These are phyloP conservation scores for Plasmopara viticola DNA, from an alignment of 352 stramenopile genomes.

Conservation along the genomic window DNA sequence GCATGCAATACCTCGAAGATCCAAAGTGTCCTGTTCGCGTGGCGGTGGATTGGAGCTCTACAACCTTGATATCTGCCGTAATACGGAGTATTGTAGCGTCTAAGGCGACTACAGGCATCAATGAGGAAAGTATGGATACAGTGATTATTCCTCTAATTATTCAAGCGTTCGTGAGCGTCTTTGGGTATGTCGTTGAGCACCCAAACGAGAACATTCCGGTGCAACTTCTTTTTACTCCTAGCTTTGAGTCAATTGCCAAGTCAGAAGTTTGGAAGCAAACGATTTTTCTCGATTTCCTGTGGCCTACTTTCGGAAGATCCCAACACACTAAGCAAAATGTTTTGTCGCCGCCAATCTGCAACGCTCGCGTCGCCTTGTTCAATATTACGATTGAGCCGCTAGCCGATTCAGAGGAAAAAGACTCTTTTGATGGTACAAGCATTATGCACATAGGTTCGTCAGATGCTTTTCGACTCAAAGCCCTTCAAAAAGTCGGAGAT, in stretches of 20 bases:
- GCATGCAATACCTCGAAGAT: slow-evolving; percentile 37
- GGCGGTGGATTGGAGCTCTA: slow-evolving; percentile 41
- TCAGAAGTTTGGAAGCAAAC: slow-evolving; percentile 40
- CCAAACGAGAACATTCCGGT: slow-evolving; percentile 40
- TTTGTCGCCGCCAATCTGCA: slow-evolving; percentile 14
- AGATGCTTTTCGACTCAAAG: slow-evolving; percentile 21
- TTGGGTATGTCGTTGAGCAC: slow-evolving; percentile 29
- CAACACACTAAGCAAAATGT: slow-evolving; percentile 4
- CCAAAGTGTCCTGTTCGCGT: slow-evolving; percentile 35
- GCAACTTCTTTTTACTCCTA: slow-evolving; percentile 32
- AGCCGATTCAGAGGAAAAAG: slow-evolving; percentile 10
- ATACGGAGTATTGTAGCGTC: slow-evolving; percentile 38
- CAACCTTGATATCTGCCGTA: slow-evolving; percentile 27
- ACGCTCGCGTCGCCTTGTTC: slow-evolving; percentile 42
- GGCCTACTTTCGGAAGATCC: slow-evolving; percentile 15
- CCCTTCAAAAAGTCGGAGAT: slow-evolving; percentile 30
- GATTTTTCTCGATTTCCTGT: slow-evolving; percentile 36
- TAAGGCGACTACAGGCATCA: slow-evolving; percentile 22
- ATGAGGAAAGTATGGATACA: slow-evolving; percentile 5
- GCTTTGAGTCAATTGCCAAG: slow-evolving; percentile 14
- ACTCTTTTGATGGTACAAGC: slow-evolving; percentile 5
- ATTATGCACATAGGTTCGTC: slow-evolving; percentile 13
- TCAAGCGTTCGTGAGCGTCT: slow-evolving; percentile 38
- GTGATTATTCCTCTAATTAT: slow-evolving; percentile 36
- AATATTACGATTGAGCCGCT: slow-evolving; percentile 50